Percentiles rank a stretch among this genome's conserved stretches.
phyloP scores from a whole-genome alignment of 805 yeast genomes.

The Kockiozyma suomiensis region DNA sequence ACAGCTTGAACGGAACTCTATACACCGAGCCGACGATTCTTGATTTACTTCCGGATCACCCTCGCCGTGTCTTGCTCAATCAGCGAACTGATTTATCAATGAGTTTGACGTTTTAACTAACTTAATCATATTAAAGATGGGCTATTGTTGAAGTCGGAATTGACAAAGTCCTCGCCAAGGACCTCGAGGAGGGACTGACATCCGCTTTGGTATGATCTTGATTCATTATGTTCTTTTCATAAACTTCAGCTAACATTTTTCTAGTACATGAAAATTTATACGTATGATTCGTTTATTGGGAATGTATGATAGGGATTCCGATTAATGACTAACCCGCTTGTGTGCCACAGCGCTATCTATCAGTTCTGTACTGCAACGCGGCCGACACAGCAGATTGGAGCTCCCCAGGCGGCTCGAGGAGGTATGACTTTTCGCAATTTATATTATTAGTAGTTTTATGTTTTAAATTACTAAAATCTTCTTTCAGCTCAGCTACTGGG shows the following conservation, averaged over 20 bases:
- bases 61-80: neutral
- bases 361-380: constrained; percentile 35
- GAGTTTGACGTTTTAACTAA: too few species aligned
- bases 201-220: constrained; percentile 38
- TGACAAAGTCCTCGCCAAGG: constrained; percentile 44
- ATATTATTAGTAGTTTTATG: neutral
- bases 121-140: constrained; percentile 41
- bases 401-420: constrained; percentile 31
- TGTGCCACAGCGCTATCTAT: constrained; percentile 29
- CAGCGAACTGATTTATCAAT: too few species aligned
- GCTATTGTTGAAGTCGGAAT: constrained; percentile 46
- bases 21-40: neutral
- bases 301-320: neutral
- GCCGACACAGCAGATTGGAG: constrained; percentile 31
- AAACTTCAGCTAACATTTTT: neutral
- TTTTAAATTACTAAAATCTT: neutral
- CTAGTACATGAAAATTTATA: constrained; percentile 40
- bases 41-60: neutral
- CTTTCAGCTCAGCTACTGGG: constrained; percentile 65
- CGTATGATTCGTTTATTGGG: constrained; percentile 36
- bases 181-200: constrained; percentile 44
- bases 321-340: neutral
- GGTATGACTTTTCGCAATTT: constrained; percentile 8
- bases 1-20: neutral
- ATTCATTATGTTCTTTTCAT: neutral